phyloP scores from a whole-genome alignment of 257 asterid genomes.

The Thymus quinquecostatus region DNA sequence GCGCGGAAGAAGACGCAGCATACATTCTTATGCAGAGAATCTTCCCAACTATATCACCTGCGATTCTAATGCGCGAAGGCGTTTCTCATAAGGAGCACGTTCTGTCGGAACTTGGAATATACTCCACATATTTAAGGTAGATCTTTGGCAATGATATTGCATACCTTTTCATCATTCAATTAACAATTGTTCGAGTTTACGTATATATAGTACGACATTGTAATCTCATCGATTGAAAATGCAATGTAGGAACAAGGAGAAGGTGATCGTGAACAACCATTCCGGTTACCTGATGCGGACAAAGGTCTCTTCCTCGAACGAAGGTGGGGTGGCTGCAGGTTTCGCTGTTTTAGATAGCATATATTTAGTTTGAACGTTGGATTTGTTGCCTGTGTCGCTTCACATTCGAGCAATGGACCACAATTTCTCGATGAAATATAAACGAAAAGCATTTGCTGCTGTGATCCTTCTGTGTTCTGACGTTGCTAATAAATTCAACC shows the following conservation, averaged over 20 bases:
- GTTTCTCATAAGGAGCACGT: slow-evolving; percentile 64
- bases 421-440: not conserved
- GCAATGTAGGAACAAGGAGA: slow-evolving; percentile 54
- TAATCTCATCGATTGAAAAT: not conserved
- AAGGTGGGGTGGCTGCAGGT: slow-evolving; percentile 98
- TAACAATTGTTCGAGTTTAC: not conserved
- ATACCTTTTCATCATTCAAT: not conserved
- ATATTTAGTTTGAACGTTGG: slow-evolving; percentile 63
- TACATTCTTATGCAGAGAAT: slow-evolving; percentile 97
- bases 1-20: slow-evolving; percentile 78
- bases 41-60: slow-evolving; percentile 72
- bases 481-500: too few relatives aligned
- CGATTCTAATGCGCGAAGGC: slow-evolving; percentile 82
- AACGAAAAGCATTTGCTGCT: not conserved
- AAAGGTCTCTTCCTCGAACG: slow-evolving; percentile 91
- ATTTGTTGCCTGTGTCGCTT: not conserved
- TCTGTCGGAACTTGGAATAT: slow-evolving; percentile 90
- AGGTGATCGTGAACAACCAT: slow-evolving; percentile 59
- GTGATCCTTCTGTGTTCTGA: too few relatives aligned
- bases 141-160: not conserved
- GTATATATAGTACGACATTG: too few relatives aligned
- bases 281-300: slow-evolving; percentile 93
- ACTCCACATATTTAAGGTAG: slow-evolving; percentile 82
- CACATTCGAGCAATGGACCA: not conserved
- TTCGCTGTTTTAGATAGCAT: slow-evolving; percentile 92